phyloP scores from a whole-genome alignment of 345 rosid genomes.

The Eucalyptus urophylla region DNA sequence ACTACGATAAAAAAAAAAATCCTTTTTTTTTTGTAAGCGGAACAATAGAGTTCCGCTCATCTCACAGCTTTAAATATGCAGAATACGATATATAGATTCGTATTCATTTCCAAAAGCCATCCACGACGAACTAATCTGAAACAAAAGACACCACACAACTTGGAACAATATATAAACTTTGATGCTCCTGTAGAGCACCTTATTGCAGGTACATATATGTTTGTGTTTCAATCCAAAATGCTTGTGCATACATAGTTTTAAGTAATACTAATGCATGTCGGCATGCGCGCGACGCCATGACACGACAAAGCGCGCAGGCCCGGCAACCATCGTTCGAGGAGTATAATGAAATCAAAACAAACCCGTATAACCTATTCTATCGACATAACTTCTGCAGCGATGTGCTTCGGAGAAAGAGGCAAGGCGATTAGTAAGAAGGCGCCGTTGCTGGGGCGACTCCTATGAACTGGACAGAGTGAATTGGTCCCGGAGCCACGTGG shows the following conservation, averaged over 20 bases:
- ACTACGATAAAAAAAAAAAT: too few relatives aligned
- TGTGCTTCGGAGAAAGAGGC: neutral
- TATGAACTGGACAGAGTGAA: neutral
- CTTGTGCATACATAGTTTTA: neutral
- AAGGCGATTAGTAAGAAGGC: neutral
- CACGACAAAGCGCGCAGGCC: neutral
- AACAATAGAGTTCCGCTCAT: too few relatives aligned
- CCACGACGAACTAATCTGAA: neutral
- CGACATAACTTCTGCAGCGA: neutral
- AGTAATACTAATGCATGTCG: neutral
- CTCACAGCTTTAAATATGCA: neutral
- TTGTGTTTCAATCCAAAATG: neutral
- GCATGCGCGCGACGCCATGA: neutral
- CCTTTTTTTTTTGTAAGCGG: neutral
- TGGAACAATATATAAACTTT: neutral
- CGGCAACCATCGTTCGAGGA: neutral
- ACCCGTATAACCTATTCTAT: neutral
- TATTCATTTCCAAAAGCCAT: neutral
- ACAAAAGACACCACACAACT: neutral
- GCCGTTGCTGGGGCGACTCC: constrained; percentile 7
- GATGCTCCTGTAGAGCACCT: neutral
- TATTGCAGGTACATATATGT: neutral
- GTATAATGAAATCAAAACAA: neutral
- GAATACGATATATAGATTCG: neutral
- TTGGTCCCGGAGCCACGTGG: constrained; percentile 37